phyloP scores from a whole-genome alignment of 2,329 filamentous ascomycete species.

The Pestalotiopsis sp. region DNA sequence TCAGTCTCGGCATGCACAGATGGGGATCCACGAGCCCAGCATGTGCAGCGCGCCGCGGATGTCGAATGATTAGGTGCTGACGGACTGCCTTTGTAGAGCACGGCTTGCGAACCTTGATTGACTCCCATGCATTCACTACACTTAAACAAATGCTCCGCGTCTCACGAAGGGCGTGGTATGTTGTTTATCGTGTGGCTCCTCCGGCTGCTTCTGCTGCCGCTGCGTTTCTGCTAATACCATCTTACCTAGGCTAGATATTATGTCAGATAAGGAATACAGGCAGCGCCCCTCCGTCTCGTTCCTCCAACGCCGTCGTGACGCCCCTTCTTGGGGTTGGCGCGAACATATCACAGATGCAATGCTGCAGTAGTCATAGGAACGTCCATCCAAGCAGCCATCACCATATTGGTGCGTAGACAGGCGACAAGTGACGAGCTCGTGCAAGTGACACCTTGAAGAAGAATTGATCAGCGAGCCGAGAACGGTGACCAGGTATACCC shows the following conservation, averaged over 20 bases:
- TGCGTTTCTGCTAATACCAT: neutral
- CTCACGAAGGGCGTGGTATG: neutral
- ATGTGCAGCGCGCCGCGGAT: neutral
- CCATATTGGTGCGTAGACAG: neutral
- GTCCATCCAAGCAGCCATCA: neutral
- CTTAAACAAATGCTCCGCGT: neutral
- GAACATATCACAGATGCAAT: neutral
- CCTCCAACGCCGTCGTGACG: neutral
- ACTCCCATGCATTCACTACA: neutral
- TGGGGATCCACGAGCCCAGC: neutral
- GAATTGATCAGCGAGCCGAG: slow-evolving; percentile 5
- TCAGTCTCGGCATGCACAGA: neutral
- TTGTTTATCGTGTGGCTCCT: neutral
- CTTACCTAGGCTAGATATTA: neutral
- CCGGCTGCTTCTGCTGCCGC: neutral
- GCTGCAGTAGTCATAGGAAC: too few species aligned
- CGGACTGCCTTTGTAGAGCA: neutral
- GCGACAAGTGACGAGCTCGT: slow-evolving; percentile 1
- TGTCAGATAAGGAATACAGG: neutral
- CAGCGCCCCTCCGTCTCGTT: neutral
- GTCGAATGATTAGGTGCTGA: neutral
- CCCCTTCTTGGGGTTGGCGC: neutral
- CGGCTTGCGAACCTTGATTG: neutral
- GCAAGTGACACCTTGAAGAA: slow-evolving; percentile 1
- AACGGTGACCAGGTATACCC: slow-evolving; percentile 1